A percentile compares a stretch with the other conserved stretches of the same genome.
phyloP scores from a whole-genome alignment of 1,284 basidiomycete species.

The Phylloporus sp. region DNA sequence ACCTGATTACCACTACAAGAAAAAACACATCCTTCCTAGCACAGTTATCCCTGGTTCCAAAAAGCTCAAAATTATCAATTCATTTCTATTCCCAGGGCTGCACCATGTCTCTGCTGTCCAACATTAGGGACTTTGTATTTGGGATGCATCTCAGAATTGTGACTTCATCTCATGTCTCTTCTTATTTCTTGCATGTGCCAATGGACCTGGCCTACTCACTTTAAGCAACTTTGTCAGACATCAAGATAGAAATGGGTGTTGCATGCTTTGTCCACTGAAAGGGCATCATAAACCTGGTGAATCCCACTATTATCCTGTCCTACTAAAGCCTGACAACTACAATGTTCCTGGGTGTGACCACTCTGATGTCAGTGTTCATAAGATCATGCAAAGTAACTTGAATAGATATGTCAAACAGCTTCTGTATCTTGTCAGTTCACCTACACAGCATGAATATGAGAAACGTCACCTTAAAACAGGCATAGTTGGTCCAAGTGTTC shows the following conservation, averaged over 20 bases:
- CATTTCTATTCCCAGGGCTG: constrained; percentile 6
- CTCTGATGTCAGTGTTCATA: background rate
- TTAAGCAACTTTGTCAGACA: constrained; percentile 1
- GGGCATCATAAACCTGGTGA: background rate
- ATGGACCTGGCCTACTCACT: background rate
- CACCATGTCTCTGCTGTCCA: constrained; percentile 6
- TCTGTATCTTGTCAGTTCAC: background rate
- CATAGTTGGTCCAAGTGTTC: background rate
- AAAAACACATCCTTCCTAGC: constrained; percentile 7
- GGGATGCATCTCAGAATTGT: background rate
- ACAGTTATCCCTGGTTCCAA: constrained; percentile 15
- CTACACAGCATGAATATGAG: background rate
- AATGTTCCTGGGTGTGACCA: background rate
- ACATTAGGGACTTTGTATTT: background rate
- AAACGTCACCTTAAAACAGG: background rate
- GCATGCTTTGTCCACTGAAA: background rate
- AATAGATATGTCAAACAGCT: background rate
- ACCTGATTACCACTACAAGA: background rate
- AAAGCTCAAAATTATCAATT: constrained; percentile 12
- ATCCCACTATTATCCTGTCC: constrained; percentile 3
- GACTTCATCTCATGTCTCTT: background rate
- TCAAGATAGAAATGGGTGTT: constrained; percentile 2
- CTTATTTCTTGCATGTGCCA: background rate
- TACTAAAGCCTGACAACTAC: constrained; percentile 6
- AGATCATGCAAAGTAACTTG: background rate